Evolutionary conservation across 805 yeast genomes (phyloP), one percentile per base, ranked within the genome.

Genomic region (Myxozyma monticola): DNA sequence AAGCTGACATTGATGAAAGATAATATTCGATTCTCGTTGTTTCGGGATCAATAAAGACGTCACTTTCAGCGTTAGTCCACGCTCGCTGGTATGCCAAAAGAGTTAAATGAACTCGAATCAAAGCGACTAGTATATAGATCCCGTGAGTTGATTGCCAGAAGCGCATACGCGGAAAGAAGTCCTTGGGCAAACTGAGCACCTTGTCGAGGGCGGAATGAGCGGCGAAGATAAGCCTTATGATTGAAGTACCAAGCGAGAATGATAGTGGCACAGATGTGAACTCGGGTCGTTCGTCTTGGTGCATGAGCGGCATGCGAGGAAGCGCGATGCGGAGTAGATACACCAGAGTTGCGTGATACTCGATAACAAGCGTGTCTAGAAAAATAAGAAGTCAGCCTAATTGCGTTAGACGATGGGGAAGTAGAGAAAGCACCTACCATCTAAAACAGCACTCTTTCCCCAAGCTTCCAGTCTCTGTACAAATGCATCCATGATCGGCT

Each of bases 401-500:
- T 12, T 33, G 9, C 20, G 10, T 18, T 12, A 33, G 15, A 6
- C 18, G 37, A 12, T 12, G 37, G 6, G 37, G 37, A 33, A 33
- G 37, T n/a, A n/a, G n/a, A n/a, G n/a, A n/a, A n/a, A n/a, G n/a
- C n/a, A n/a, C 42, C 9, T 15, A 33, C 36, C 48, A 21, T 41
- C 26, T 2, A 31, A 17, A 14, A n/a, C 18, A 7, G 24, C 4
- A 12, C 18, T 24, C 3, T 31, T 31, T 18, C 42, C 42, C 48
- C 48, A 44, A 21, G 28, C 29, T 12, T 26, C 35, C 2, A 44
- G 14, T 4, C 40, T 12, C 24, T 36, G 39, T 1, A 28, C 34
- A 37, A 44, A 44, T 12, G 34, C 37, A 12, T 44, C 48, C 26
- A 44, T 36, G 12, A 44, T 29, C 9, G 48, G 48, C 28, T 44